These are phyloP conservation scores for Brassica rapa DNA, from an alignment of 345 rosid species.

Conservation along the genomic window DNA sequence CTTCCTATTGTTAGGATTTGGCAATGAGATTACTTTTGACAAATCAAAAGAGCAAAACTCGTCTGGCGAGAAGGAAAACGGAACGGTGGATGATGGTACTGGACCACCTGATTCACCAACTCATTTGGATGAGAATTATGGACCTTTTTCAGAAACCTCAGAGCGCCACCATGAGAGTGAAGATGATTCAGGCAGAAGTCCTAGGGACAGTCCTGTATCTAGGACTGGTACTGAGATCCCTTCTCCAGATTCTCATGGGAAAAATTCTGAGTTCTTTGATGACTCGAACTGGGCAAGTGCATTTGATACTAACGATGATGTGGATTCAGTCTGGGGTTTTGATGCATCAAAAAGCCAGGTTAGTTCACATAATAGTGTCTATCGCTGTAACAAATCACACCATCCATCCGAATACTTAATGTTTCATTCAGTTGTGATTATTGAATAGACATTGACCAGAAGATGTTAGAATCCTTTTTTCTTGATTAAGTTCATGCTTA, in stretches of 20 bases:
- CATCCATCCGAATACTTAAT: no score
- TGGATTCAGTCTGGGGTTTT: slow-evolving; percentile 93
- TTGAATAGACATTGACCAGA: no score
- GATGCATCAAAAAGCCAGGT: slow-evolving; percentile 71
- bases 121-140: slow-evolving; percentile 51
- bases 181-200: slow-evolving; percentile 83
- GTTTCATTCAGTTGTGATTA: no score
- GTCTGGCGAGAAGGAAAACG: slow-evolving; percentile 50
- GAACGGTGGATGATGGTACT: slow-evolving; percentile 53
- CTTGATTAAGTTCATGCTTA: no score
- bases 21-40: slow-evolving; percentile 72
- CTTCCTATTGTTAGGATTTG: slow-evolving; percentile 64
- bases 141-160: slow-evolving; percentile 45
- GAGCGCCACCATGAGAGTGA: slow-evolving; percentile 63
- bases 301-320: slow-evolving; percentile 86
- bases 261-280: slow-evolving; percentile 75
- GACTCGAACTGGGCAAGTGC: slow-evolving; percentile 90
- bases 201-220: slow-evolving; percentile 73
- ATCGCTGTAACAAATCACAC: no score
- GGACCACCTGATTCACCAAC: slow-evolving; percentile 54
- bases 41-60: slow-evolving; percentile 46
- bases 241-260: slow-evolving; percentile 66
- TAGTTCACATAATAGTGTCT: slow-evolving; percentile 29
- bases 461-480: no score
- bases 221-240: slow-evolving; percentile 63